Conservation (phyloP, 2,329 filamentous ascomycete species). For the Blastomyces silverae region DNA sequence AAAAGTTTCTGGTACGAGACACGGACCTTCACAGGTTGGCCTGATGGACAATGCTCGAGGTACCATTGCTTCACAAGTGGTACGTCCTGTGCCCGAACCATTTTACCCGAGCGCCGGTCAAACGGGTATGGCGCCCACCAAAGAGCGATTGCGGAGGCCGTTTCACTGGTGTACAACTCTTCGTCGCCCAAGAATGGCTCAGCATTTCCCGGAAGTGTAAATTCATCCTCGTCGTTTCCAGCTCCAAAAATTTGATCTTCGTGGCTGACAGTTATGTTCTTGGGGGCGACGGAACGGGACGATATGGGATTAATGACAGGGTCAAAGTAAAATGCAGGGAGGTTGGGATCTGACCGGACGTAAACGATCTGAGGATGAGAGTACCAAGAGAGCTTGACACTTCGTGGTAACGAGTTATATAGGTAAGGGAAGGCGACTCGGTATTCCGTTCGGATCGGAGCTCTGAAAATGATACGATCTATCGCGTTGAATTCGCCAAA, state of each 20-base stretch:
- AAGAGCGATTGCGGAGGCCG: constrained; percentile 79
- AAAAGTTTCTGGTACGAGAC: constrained; percentile 98
- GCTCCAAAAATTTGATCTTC: constrained; percentile 89
- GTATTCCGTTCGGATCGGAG: constrained; percentile 90
- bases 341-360: constrained; percentile 71
- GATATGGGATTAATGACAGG: constrained; percentile 97
- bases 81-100: constrained; percentile 96
- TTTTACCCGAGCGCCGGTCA: constrained; percentile 83
- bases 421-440: constrained; percentile 89
- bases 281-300: constrained; percentile 84
- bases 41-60: constrained; percentile 83
- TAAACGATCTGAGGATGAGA: constrained; percentile 92
- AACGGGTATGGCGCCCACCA: constrained; percentile 99
- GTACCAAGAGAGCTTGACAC: constrained; percentile 89
- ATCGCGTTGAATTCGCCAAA: constrained; percentile 99
- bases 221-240: constrained; percentile 74
- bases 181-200: constrained; percentile 89
- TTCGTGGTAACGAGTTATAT: constrained; percentile 93
- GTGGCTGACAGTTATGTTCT: constrained; percentile 84
- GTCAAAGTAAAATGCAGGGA: constrained; percentile 97
- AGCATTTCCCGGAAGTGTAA: constrained; percentile 69
- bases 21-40: constrained; percentile 90
- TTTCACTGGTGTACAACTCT: constrained; percentile 81
- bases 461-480: constrained; percentile 96
- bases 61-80: constrained; percentile 98